Conservation (phyloP, 192 early-diverging fungal species). For the Coemansia sp. region DNA sequence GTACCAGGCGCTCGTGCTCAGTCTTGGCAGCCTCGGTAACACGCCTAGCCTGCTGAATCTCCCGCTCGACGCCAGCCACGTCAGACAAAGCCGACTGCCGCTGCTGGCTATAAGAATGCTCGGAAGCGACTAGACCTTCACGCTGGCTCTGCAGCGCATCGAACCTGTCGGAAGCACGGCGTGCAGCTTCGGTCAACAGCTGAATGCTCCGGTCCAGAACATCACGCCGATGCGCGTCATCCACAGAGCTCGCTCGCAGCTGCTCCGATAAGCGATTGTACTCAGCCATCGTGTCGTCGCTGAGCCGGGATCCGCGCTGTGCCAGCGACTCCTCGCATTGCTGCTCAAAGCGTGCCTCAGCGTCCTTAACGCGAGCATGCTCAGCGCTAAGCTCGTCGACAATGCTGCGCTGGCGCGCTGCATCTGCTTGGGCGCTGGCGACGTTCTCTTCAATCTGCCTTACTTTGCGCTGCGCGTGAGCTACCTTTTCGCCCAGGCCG, state of each 20-base stretch:
- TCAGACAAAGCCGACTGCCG: constrained; percentile 28
- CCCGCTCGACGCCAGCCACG: constrained; percentile 20
- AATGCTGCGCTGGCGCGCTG: constrained; percentile 53
- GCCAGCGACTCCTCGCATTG: constrained; percentile 36
- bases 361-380: constrained; percentile 53
- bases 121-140: constrained; percentile 27
- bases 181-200: constrained; percentile 59
- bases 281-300: constrained; percentile 48
- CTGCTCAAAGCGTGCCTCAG: constrained; percentile 57
- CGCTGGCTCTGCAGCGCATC: constrained; percentile 52
- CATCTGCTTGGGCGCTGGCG: constrained; percentile 53
- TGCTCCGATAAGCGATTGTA: constrained; percentile 70
- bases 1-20: constrained; percentile 66
- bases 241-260: constrained; percentile 62
- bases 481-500: constrained; percentile 69
- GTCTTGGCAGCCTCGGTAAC: constrained; percentile 61
- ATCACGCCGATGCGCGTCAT: constrained; percentile 67
- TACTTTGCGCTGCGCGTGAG: constrained; percentile 68
- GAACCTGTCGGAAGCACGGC: constrained; percentile 59
- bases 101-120: constrained; percentile 46
- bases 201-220: constrained; percentile 64
- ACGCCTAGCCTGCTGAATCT: constrained; percentile 55
- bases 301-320: constrained; percentile 29
- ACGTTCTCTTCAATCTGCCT: constrained; percentile 61
- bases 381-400: constrained; percentile 59